These are phyloP conservation scores for Prunus davidiana DNA, from an alignment of 306 rosid species.

Conservation along the genomic window DNA sequence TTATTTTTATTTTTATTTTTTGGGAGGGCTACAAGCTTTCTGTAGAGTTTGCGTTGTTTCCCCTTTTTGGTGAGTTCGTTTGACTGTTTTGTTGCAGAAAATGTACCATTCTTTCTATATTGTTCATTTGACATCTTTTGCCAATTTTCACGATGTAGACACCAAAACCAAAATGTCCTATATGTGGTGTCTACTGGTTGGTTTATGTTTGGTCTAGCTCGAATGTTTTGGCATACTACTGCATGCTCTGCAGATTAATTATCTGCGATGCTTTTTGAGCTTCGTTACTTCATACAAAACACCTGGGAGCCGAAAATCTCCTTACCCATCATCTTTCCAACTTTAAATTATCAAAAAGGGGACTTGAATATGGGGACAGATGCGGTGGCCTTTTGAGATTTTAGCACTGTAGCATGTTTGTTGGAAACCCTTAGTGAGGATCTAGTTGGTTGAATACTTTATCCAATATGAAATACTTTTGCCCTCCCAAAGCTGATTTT, in stretches of 20 bases:
- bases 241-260: not conserved
- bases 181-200: not conserved
- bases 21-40: not conserved
- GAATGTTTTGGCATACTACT: too few species aligned
- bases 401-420: too few species aligned
- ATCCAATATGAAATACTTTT: not conserved
- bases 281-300: not conserved
- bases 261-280: not conserved
- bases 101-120: not conserved
- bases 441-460: not conserved
- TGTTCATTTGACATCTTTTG: not conserved
- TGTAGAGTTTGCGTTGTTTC: not conserved
- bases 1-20: not conserved
- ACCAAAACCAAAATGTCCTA: not conserved
- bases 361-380: not conserved
- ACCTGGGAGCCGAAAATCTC: not conserved
- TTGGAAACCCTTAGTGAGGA: not conserved
- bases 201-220: not conserved
- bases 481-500: not conserved
- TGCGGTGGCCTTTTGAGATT: not conserved
- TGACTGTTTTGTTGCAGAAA: not conserved
- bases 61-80: not conserved
- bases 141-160: not conserved
- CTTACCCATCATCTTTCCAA: not conserved
- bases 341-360: not conserved